Percentiles rank a stretch among this genome's conserved stretches.
These are phyloP conservation scores for Microascus cirrosus DNA, from an alignment of 2,329 filamentous ascomycete species.

Conservation along the genomic window DNA sequence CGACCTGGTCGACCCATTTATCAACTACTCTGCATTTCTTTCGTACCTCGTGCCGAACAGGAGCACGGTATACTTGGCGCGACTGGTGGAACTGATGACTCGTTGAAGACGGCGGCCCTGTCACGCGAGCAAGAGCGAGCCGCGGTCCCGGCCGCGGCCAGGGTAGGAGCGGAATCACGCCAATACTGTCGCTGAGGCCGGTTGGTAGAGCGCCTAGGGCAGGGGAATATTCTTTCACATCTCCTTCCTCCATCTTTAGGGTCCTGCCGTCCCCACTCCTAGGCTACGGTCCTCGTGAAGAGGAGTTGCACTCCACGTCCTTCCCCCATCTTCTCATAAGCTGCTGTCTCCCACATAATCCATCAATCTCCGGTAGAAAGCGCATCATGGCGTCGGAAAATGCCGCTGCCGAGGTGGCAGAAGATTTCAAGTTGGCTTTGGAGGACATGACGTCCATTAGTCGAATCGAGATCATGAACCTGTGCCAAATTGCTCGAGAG, in stretches of 20 bases:
- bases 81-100: not conserved
- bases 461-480: conserved; percentile 89
- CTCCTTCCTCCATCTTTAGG: not conserved
- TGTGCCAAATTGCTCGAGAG: conserved; percentile 95
- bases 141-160: not conserved
- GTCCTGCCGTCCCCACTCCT: not conserved
- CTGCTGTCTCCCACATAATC: not conserved
- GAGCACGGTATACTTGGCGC: not conserved
- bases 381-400: conserved; percentile 4
- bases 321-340: too few species aligned
- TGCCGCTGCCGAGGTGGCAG: conserved; percentile 57
- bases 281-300: too few species aligned
- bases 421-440: conserved; percentile 88
- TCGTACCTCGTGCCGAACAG: not conserved
- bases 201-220: not conserved
- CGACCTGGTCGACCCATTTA: not conserved
- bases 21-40: not conserved
- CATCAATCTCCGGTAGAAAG: not conserved
- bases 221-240: not conserved
- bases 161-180: not conserved
- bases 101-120: not conserved
- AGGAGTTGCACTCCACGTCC: too few species aligned
- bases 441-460: conserved; percentile 87
- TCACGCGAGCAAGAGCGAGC: not conserved
- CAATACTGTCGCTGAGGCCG: not conserved